These are phyloP conservation scores for Nemania sp. DNA, from an alignment of 2,329 filamentous ascomycete species.

Conservation along the genomic window DNA sequence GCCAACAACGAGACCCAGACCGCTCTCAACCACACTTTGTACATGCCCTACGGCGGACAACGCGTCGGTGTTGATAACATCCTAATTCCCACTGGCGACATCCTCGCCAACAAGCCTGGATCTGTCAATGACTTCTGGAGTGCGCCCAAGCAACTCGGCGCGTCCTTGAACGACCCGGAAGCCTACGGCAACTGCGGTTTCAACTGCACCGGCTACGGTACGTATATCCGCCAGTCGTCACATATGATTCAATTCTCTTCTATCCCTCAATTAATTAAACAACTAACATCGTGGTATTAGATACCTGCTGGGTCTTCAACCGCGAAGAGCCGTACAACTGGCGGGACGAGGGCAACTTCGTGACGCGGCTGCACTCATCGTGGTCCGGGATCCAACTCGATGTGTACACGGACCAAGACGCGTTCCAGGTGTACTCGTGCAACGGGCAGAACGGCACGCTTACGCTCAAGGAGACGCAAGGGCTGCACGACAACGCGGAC, in stretches of 20 bases:
- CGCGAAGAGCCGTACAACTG: conserved; percentile 65
- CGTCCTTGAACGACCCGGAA: conserved; percentile 64
- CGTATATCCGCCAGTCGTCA: conserved; percentile 34
- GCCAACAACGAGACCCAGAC: conserved; percentile 69
- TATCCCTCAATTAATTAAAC: not conserved
- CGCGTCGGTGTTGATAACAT: conserved; percentile 71
- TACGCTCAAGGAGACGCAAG: conserved; percentile 71
- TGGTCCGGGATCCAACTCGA: conserved; percentile 85
- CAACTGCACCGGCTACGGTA: conserved; percentile 84
- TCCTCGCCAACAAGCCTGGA: conserved; percentile 67
- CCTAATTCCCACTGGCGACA: conserved; percentile 74
- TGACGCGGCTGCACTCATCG: conserved; percentile 69
- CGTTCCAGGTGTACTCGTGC: conserved; percentile 88
- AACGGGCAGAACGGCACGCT: conserved; percentile 72
- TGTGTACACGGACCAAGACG: conserved; percentile 80
- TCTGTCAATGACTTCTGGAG: conserved; percentile 84
- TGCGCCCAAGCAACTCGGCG: conserved; percentile 75
- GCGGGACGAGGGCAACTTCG: conserved; percentile 57
- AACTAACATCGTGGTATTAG: conserved; percentile 38
- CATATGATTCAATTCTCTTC: not conserved
- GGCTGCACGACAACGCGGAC: conserved; percentile 55
- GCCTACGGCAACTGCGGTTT: conserved; percentile 75
- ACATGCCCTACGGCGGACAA: conserved; percentile 72
- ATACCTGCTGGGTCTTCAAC: conserved; percentile 72
- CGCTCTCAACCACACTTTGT: conserved; percentile 71